Percentiles rank a stretch among this genome's conserved stretches.
phyloP scores from a whole-genome alignment of 2,329 filamentous ascomycete species.

The Monosporascus cannonballus region DNA sequence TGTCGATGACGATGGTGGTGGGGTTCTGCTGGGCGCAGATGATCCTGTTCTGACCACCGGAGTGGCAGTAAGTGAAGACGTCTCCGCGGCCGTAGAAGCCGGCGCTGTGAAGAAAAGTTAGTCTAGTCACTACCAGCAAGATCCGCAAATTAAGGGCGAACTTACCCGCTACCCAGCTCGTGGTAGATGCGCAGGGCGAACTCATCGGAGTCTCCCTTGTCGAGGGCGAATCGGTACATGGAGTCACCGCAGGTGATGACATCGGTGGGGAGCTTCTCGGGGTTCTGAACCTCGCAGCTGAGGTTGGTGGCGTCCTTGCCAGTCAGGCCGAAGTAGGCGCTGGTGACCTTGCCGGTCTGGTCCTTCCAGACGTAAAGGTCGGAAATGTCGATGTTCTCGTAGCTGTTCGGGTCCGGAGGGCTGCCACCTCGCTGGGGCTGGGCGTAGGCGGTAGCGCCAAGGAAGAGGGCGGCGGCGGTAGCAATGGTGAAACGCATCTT shows the following conservation, averaged over 20 bases:
- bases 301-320: not conserved
- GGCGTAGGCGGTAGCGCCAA: slow-evolving; percentile 3
- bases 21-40: not conserved
- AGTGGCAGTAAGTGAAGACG: not conserved
- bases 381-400: too few relatives aligned
- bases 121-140: too few relatives aligned
- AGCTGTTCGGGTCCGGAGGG: too few relatives aligned
- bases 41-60: not conserved
- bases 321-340: slow-evolving; percentile 9
- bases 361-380: slow-evolving; percentile 1
- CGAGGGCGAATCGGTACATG: slow-evolving; percentile 20
- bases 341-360: slow-evolving; percentile 16
- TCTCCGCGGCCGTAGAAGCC: not conserved
- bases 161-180: not conserved
- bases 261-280: slow-evolving; percentile 11
- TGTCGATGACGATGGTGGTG: not conserved
- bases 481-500: slow-evolving; percentile 14
- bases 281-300: not conserved
- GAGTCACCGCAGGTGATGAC: slow-evolving; percentile 15
- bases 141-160: not conserved
- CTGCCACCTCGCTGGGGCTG: too few relatives aligned
- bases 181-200: not conserved
- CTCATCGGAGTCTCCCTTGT: slow-evolving; percentile 1
- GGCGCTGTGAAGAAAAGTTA: too few relatives aligned
- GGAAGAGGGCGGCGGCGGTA: slow-evolving; percentile 10